phyloP scores from a whole-genome alignment of 306 rosid species.

The Pterocarpus santalinus region DNA sequence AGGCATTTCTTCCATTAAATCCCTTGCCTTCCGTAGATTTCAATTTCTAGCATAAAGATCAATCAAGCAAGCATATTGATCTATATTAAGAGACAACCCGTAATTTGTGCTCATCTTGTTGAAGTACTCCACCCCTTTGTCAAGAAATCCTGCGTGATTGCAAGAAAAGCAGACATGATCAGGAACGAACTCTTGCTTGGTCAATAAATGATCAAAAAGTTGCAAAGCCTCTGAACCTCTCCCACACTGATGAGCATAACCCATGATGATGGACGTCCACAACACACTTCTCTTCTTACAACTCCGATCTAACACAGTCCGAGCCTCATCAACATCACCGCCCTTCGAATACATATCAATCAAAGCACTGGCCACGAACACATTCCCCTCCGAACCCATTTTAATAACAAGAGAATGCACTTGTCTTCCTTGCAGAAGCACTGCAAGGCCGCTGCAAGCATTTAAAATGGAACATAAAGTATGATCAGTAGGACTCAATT shows the following conservation, averaged over 20 bases:
- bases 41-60: constrained; percentile 78
- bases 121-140: constrained; percentile 64
- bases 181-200: constrained; percentile 54
- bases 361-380: constrained; percentile 68
- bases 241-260: constrained; percentile 72
- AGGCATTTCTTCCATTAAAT: constrained; percentile 70
- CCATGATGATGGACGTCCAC: constrained; percentile 74
- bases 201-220: constrained; percentile 62
- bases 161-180: constrained; percentile 71
- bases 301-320: constrained; percentile 56
- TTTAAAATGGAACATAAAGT: constrained; percentile 61
- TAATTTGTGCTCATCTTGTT: constrained; percentile 59
- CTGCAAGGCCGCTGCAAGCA: constrained; percentile 68
- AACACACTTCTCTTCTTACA: constrained; percentile 57
- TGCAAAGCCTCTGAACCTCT: constrained; percentile 66
- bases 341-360: constrained; percentile 79
- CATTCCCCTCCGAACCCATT: constrained; percentile 68
- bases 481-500: constrained; percentile 63
- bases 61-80: constrained; percentile 75
- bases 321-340: constrained; percentile 64
- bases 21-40: constrained; percentile 62
- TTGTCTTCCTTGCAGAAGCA: constrained; percentile 65
- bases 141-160: constrained; percentile 67
- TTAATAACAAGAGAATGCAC: constrained; percentile 65
- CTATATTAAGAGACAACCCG: constrained; percentile 56